A percentile compares a stretch with the other conserved stretches of the same genome.
phyloP scores from a whole-genome alignment of 176 grass and related monocot genomes.

The Phoenix roebelenii region DNA sequence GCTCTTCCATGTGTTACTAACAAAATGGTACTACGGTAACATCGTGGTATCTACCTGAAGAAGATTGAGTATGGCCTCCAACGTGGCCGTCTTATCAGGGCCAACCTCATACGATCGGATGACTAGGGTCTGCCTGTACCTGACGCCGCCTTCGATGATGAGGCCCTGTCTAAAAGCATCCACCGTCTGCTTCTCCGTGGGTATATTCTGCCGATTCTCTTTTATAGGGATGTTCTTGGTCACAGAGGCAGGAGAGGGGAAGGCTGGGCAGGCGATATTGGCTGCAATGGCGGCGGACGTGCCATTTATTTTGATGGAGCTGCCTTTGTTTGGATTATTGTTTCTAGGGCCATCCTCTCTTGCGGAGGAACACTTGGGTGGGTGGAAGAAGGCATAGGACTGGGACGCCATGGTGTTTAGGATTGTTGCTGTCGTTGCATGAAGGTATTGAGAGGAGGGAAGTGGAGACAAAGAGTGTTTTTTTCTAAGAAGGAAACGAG shows the following conservation, averaged over 20 bases:
- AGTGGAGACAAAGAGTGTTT: no score
- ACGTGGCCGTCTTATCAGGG: constrained; percentile 41
- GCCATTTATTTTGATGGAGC: constrained; percentile 32
- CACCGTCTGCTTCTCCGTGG: constrained; percentile 38
- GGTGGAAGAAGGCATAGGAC: background rate
- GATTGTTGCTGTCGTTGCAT: no score
- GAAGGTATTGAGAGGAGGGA: no score
- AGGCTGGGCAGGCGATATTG: background rate
- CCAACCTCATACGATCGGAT: constrained; percentile 55
- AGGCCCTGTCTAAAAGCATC: constrained; percentile 51
- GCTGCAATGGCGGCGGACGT: background rate
- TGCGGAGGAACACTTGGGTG: constrained; percentile 19
- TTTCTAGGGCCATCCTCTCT: constrained; percentile 1
- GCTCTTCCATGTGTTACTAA: no score
- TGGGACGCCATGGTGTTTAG: constrained; percentile 11
- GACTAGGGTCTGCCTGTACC: constrained; percentile 54
- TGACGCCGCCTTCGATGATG: constrained; percentile 46
- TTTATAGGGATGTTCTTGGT: background rate
- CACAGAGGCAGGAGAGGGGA: background rate
- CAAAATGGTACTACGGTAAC: no score
- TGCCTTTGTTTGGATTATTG: background rate
- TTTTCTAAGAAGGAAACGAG: no score
- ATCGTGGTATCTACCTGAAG: constrained; percentile 32
- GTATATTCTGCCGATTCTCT: constrained; percentile 38
- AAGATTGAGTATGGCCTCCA: constrained; percentile 58